phyloP scores from a whole-genome alignment of 805 yeast species.

The Cyberlindnera subsufficiens region DNA sequence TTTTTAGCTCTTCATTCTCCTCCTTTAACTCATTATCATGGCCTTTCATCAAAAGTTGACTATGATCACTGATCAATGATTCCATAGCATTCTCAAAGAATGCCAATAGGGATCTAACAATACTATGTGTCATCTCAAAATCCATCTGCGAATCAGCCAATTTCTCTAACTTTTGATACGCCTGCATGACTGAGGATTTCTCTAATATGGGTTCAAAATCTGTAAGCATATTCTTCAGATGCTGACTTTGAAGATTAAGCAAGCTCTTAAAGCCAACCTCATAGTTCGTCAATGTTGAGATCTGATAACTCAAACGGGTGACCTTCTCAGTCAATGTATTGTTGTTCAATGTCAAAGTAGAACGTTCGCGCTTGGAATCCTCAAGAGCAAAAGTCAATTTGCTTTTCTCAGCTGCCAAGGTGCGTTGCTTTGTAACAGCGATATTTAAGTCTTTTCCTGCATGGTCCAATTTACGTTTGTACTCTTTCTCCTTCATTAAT shows the following conservation, averaged over 20 bases:
- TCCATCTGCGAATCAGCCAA: slow-evolving; percentile 27
- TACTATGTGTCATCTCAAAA: slow-evolving; percentile 24
- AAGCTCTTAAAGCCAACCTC: slow-evolving; percentile 39
- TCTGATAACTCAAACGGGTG: slow-evolving; percentile 22
- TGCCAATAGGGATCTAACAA: slow-evolving; percentile 39
- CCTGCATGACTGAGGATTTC: slow-evolving; percentile 52
- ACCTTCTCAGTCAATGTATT: slow-evolving; percentile 34
- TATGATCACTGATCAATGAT: slow-evolving; percentile 53
- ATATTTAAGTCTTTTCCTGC: slow-evolving; percentile 32
- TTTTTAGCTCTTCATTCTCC: slow-evolving; percentile 4
- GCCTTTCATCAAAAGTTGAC: slow-evolving; percentile 22
- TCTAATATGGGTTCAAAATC: slow-evolving; percentile 53
- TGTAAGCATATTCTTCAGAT: slow-evolving; percentile 43
- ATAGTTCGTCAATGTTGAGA: slow-evolving; percentile 23
- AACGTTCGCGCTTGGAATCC: slow-evolving; percentile 32
- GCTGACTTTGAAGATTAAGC: slow-evolving; percentile 35
- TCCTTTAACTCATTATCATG: background rate
- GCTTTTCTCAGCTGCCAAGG: slow-evolving; percentile 38
- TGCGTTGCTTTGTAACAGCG: slow-evolving; percentile 39
- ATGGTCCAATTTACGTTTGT: slow-evolving; percentile 25
- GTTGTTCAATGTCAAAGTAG: slow-evolving; percentile 29
- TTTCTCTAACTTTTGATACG: slow-evolving; percentile 43
- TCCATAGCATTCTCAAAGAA: slow-evolving; percentile 58
- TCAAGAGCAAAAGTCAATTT: slow-evolving; percentile 37
- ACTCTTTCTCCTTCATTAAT: slow-evolving; percentile 28